Base-by-base conservation (phyloP, 2,329 filamentous ascomycete genomes). In the Trichoderma atrobrunneum region DNA sequence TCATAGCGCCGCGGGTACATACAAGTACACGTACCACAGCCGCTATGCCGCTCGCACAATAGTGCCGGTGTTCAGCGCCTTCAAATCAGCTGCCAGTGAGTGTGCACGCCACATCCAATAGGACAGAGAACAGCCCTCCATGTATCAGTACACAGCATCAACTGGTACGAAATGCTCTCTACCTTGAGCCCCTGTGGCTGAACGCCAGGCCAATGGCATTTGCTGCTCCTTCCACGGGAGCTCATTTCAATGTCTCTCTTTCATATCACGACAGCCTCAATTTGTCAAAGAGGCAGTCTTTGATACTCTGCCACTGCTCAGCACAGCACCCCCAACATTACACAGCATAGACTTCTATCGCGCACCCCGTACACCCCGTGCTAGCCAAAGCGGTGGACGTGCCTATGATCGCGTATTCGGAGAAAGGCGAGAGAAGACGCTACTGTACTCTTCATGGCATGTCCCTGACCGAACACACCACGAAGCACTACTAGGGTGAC, bases 151-250 rank as follows among this genome's bases (percentile, higher is more conserved):
- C 64, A 39, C 24, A 28, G 11, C 51, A 6, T 18, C 24, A 18
- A 6, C 64, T 28, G 6, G 16, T 11, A 30, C 32, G 26, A 14
- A 26, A 36, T 8, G 14, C 24, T 59, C 24, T 36, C 64, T 67
- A 30, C 64, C 24, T 51, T 51, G 36, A 28, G 24, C 61, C 11
- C 8, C 16, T 28, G 61, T 64, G 61, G 61, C 61, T 64, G 39
- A 64, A 48, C 61, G n/a, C 32, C 32, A 21, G 64, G 64, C 64
- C 51, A 67, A 67, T 67, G n/a, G 64, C 64, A 43, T 7, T 32
- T 12, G 51, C 51, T 57, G 21, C 32, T 67, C 24, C 18, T 26
- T 7, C 21, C 21, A 18, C 11, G 14, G 6, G 4, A 8, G 18
- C 26, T 56, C 14, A 36, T 11, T 57, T 59, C 21, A 59, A 57